Base-by-base conservation (phyloP, 2,329 filamentous ascomycete genomes). In the Zymoseptoria pseudotritici region DNA sequence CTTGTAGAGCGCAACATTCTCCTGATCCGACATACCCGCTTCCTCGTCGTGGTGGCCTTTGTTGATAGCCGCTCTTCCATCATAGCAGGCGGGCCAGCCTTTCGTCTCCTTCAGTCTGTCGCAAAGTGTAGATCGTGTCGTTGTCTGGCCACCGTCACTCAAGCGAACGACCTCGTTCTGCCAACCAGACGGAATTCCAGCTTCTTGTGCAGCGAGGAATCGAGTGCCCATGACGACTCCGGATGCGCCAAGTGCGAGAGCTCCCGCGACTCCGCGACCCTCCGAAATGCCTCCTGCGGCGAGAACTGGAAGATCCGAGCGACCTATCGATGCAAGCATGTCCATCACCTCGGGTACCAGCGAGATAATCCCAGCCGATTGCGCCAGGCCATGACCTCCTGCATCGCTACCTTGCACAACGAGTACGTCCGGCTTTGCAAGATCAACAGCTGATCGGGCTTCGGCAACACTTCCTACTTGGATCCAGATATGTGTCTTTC, bases 341-440 rank as follows among this genome's bases (percentile, higher is more conserved):
- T 78, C 77, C 51, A 69, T 70, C 8, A 84, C 76, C 72, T 86
- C 83, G 0, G 83, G 82, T 50, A 87, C 70, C 7, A 86, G 70
- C 3, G 77, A 76, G 5, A 86, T 70, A 2, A 86, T 72, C 5
- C 83, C 77, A 2, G 79, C 78, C 3, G 81, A 82, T 20, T 72
- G 71, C 0, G 74, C 75, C 53, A 81, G 79, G 62, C 85, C 83
- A 67, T 87, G 84, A 0, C 84, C 84, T 9, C 84, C 84, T 0
- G 84, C 84, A 70, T 87, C 84, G 3, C 77, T 76, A 3, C 84
- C 84, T 69, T 87, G 84, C 4, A 82, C 77, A 8, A 87, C 81
- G 1, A 87, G 64, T 24, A 81, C 81, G 65, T 86, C 82, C 0
- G 80, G 73, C 8, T 61, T 42, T 0, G 78, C 73, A 0, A 79